Base-by-base conservation (phyloP, 495 filamentous ascomycete species). In the Aspergillus kassunensis region DNA sequence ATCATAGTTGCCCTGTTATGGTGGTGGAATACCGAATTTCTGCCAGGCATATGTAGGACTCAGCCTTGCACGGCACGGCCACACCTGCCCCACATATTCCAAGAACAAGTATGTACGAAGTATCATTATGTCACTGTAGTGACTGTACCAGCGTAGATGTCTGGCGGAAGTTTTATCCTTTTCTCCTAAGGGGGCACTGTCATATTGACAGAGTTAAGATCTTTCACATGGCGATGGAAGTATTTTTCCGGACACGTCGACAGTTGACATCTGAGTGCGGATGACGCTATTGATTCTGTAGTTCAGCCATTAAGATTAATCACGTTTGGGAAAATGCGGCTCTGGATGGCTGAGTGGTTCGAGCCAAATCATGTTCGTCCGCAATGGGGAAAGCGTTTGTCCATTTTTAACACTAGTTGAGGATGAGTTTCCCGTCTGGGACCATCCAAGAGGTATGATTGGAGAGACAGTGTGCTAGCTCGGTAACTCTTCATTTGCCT, bases 401-500 rank as follows among this genome's bases (percentile, higher is more conserved):
- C 40, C 49, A 41, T 23, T 39, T 49, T 41, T 43, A 29, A 33
- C 51, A 44, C 52, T 57, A 55, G 52, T 43, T 35, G 34, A 53
- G 49, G 53, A 60, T 57, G 51, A 34, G 27, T 21, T 41, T 55
- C 43, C 53, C 50, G 53, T 53, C 51, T 36, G 52, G 59, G 20
- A 54, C 55, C 53, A 33, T 43, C 31, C 25, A 5, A 6, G 37
- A 27, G 4, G 19, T n/a, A n/a, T 59, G 53, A 62, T 62, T 62
- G 59, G 59, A 12, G 10, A 8, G 4, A 18, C n/a, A 24, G 29
- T 15, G 33, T 55, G 24, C 19, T 49, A 34, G 44, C 39, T 34
- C 39, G 31, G 52, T 49, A 44, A 54, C 59, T 49, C 48, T 61
- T 56, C 59, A 61, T 62, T 58, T 59, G 46, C 15, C 42, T 54